A percentile compares a stretch with the other conserved stretches of the same genome.
Evolutionary conservation across 208 protist genomes (phyloP).

Genomic region (Acanthamoeba castellanii): DNA sequence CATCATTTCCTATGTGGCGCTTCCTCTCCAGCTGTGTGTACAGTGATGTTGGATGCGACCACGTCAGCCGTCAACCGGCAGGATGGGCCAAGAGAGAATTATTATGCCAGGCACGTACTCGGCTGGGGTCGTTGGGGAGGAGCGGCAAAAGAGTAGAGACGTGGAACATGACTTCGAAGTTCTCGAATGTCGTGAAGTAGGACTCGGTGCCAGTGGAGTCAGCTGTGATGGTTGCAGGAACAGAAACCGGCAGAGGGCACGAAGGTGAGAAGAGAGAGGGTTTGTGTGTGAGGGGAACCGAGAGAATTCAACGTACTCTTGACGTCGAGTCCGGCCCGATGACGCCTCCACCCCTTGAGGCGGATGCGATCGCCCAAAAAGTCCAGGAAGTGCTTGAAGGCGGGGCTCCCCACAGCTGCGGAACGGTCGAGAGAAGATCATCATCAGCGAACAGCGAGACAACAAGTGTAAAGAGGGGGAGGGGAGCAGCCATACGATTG

Average conservation of each 20-base stretch:
- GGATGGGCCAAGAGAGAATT: not conserved
- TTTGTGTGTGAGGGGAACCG: not conserved
- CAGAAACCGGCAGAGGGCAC: not conserved
- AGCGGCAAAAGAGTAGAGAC: constrained; percentile 19
- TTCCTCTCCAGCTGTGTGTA: constrained; percentile 44
- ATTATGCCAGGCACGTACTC: not conserved
- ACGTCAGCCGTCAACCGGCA: not conserved
- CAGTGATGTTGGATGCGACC: not conserved
- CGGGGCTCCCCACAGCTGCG: constrained; percentile 1
- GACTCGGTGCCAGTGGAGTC: constrained; percentile 38
- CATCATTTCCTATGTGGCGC: constrained; percentile 51
- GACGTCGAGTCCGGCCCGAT: constrained; percentile 36
- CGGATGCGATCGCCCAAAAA: constrained; percentile 45
- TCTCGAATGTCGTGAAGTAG: constrained; percentile 53
- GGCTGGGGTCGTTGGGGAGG: constrained; percentile 7
- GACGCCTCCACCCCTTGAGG: constrained; percentile 16
- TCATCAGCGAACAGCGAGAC: not conserved
- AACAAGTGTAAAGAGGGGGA: not conserved
- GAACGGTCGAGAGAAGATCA: too few species aligned
- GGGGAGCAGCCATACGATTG: not conserved
- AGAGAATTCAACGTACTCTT: not conserved
- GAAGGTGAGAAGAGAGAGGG: not conserved
- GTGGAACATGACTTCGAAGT: constrained; percentile 65
- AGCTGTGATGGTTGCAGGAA: not conserved
- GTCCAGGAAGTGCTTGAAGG: constrained; percentile 42